Evolutionary conservation across 2,329 filamentous ascomycete genomes (phyloP).

Genomic region (Penicillium expansum): DNA sequence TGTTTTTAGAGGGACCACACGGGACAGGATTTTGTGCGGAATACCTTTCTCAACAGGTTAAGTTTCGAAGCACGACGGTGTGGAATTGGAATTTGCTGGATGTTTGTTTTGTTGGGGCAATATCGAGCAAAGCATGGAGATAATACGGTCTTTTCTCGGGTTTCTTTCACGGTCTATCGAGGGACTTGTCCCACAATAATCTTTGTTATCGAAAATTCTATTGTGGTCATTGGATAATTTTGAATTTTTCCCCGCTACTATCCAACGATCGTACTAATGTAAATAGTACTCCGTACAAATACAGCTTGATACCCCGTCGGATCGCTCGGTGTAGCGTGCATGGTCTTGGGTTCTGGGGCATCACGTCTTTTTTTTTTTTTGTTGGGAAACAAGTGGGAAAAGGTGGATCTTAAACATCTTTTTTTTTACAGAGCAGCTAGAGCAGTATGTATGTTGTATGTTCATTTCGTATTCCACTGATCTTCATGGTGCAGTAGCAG

Average conservation of each 20-base stretch:
- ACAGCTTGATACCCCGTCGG: not conserved
- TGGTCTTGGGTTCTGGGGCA: not conserved
- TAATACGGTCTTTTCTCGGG: constrained; percentile 7
- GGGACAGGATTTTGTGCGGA: constrained; percentile 19
- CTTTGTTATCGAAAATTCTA: not conserved
- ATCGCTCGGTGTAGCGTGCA: not conserved
- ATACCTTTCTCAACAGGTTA: constrained; percentile 11
- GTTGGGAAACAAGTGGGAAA: constrained; percentile 15
- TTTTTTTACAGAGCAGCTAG: not conserved
- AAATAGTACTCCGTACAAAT: no score
- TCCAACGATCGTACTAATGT: not conserved
- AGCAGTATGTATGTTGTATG: not conserved
- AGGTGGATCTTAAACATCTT: constrained; percentile 11
- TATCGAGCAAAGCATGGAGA: not conserved
- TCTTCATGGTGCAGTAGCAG: constrained; percentile 12
- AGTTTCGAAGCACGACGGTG: not conserved
- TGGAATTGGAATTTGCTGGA: not conserved
- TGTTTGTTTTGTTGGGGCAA: not conserved
- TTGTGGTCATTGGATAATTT: no score
- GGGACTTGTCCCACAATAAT: constrained; percentile 1
- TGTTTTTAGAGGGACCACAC: constrained; percentile 14
- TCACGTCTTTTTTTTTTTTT: not conserved
- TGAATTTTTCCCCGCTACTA: not conserved
- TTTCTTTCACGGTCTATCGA: not conserved
- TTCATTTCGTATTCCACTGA: constrained; percentile 6